Evolutionary conservation across 495 filamentous ascomycete genomes (phyloP), one percentile per base, ranked within the genome.

Genomic region (Xylaria curta): DNA sequence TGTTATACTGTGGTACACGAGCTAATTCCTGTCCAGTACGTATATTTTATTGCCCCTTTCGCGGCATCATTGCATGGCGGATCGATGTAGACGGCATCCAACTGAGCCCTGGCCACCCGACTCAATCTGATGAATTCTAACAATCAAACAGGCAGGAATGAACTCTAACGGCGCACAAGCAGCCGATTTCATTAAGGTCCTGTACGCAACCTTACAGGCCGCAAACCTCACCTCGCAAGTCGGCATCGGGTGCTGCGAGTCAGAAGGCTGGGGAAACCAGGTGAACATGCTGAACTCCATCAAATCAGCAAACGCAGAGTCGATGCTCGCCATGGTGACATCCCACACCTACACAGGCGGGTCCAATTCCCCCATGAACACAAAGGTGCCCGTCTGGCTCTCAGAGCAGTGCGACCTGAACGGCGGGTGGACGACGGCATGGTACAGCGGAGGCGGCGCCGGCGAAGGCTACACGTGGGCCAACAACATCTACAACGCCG

Each of bases 401-500:
- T 78, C 78, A 3, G 82, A 82, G 73, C 80, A 84, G 70, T 84
- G 81, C 64, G 86, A 87, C 70, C 79, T 87, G 19, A 82, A 84
- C 68, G 83, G 81, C 31, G 73, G 68, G 19, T 86, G 82, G 81
- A 82, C 77, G 28, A 82, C 85, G 15, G 69, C 78, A 6, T 90
- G 87, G 85, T 86, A 86, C 76, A 36, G 69, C 15, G 73, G 46
- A 58, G 86, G 86, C 66, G 82, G 79, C 26, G 79, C 80, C 1
- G 83, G 83, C 59, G 88, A 89, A 38, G 88, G 87, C 1, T 72
- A 88, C 46, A 85, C 85, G n/a, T 89, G 86, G 87, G 88, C 87
- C 8, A 86, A 84, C 72, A 83, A 85, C 69, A 85, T 90, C 68
- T 84, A 83, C 66, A 80, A 76, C 40, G 82, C 82, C 40, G 75